A percentile compares a stretch with the other conserved stretches of the same genome.
phyloP scores from a whole-genome alignment of 2,329 filamentous ascomycete genomes.

The Neospermospora avenae region DNA sequence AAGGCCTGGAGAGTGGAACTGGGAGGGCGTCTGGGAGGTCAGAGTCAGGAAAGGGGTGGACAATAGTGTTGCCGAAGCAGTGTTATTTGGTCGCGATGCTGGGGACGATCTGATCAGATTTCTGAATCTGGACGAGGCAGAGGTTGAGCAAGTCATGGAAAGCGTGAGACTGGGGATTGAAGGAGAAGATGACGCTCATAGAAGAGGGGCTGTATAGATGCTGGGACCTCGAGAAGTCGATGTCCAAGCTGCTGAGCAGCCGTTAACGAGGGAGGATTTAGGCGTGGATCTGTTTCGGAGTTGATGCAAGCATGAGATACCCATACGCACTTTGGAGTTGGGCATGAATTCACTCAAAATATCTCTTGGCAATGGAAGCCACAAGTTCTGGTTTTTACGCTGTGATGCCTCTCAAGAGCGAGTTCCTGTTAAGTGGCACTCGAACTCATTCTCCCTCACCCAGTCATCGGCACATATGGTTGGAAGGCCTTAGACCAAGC shows the following conservation, averaged over 20 bases:
- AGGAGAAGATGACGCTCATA: slow-evolving; percentile 36
- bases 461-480: too few species aligned
- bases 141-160: slow-evolving; percentile 56
- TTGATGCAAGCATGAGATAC: neutral
- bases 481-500: too few species aligned
- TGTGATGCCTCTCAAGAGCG: too few species aligned
- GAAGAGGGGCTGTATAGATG: slow-evolving; percentile 24
- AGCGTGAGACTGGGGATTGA: slow-evolving; percentile 49
- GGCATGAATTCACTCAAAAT: neutral
- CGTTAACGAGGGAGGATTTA: neutral
- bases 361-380: too few species aligned
- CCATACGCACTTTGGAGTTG: neutral
- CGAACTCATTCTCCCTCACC: too few species aligned
- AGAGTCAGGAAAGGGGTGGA: slow-evolving; percentile 77
- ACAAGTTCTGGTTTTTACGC: too few species aligned
- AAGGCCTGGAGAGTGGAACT: slow-evolving; percentile 86
- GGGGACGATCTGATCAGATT: slow-evolving; percentile 74
- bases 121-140: slow-evolving; percentile 57
- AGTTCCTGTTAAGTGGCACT: too few species aligned
- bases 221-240: slow-evolving; percentile 14
- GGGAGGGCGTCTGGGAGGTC: slow-evolving; percentile 96
- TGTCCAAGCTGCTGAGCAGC: slow-evolving; percentile 20
- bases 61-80: slow-evolving; percentile 72
- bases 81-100: slow-evolving; percentile 66
- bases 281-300: neutral